These are phyloP conservation scores for Orychophragmus violaceus DNA, from an alignment of 345 rosid genomes.

Conservation along the genomic window DNA sequence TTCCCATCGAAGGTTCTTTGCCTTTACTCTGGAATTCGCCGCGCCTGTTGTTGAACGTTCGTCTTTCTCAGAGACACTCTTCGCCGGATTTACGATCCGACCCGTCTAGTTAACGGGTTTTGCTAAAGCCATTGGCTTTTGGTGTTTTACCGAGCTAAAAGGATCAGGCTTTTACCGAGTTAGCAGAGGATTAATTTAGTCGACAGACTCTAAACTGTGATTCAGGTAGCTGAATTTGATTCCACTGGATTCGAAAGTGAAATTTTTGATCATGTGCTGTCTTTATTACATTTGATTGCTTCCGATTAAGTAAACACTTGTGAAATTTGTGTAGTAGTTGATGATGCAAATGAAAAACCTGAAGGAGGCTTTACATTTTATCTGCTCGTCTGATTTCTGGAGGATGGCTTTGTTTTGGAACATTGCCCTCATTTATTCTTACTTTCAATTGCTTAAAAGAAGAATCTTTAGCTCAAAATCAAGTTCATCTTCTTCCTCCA, in stretches of 20 bases:
- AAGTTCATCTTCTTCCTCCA: conserved; percentile 31
- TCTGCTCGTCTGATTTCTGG: conserved; percentile 50
- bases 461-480: conserved; percentile 31
- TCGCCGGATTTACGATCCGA: no score
- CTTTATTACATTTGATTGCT: background rate
- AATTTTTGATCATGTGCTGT: background rate
- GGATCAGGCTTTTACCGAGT: no score
- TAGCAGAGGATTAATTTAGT: background rate
- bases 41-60: no score
- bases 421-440: conserved; percentile 43
- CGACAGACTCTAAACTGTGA: background rate
- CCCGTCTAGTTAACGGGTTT: no score
- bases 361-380: conserved; percentile 39
- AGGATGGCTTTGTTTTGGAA: conserved; percentile 75
- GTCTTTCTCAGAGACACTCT: no score
- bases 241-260: background rate
- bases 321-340: background rate
- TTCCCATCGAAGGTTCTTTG: no score
- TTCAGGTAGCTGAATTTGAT: background rate
- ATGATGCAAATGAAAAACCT: conserved; percentile 30
- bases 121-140: no score
- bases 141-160: no score
- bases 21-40: no score
- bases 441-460: conserved; percentile 41
- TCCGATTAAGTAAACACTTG: background rate